Evolutionary conservation across 345 rosid genomes (phyloP).

Genomic region (Populus ilicifolia): DNA sequence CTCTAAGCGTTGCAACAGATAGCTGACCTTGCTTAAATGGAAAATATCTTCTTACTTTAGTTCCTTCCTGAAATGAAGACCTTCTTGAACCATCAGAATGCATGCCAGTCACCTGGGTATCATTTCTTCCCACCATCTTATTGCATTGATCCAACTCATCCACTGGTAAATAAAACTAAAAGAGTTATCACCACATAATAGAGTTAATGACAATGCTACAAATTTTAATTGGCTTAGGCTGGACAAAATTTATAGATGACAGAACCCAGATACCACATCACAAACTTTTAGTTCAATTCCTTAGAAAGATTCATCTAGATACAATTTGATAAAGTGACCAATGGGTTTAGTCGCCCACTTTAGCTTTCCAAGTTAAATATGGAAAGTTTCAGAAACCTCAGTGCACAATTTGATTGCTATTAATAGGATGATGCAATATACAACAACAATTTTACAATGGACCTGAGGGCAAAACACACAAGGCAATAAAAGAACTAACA

Average conservation of each 20-base stretch:
- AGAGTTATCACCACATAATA: background rate
- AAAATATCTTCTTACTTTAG: slow-evolving; percentile 51
- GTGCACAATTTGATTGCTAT: background rate
- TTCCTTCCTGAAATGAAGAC: slow-evolving; percentile 9
- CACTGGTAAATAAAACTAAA: slow-evolving; percentile 34
- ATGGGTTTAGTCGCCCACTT: background rate
- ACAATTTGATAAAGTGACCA: background rate
- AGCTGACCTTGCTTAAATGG: slow-evolving; percentile 81
- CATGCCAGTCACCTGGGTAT: slow-evolving; percentile 23
- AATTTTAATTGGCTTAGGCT: background rate
- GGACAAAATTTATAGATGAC: background rate
- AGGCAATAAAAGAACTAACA: background rate
- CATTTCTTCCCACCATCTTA: slow-evolving; percentile 72
- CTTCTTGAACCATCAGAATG: slow-evolving; percentile 14
- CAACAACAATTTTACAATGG: background rate
- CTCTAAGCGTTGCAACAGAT: slow-evolving; percentile 89
- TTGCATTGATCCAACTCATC: slow-evolving; percentile 90
- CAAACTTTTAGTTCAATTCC: background rate
- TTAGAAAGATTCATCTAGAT: background rate
- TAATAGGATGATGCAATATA: background rate
- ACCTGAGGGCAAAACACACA: background rate
- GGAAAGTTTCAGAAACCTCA: background rate
- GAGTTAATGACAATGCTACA: background rate
- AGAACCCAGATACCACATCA: background rate
- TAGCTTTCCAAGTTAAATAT: background rate